Base-by-base conservation (phyloP, 164 flowering plant genomes). In the Cinnamomum chago region DNA sequence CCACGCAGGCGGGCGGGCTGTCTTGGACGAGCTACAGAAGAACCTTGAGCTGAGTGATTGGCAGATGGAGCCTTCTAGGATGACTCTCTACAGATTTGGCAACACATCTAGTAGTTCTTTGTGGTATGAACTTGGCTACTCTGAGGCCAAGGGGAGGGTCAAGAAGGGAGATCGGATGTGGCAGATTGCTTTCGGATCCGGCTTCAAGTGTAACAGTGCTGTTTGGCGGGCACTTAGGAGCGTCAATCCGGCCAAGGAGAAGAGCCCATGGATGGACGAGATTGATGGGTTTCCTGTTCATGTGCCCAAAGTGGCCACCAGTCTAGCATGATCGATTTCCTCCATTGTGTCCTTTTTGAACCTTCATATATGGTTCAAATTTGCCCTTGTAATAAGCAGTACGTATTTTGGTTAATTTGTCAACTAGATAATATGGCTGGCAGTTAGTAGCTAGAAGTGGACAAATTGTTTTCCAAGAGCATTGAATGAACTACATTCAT, bases 11-110 rank as follows among this genome's bases (percentile, higher is more conserved):
- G 96, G 96, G 28, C 88, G 92, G 81, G 94, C 94, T 18, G 94
- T 91, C 58, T 81, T 91, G 50, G 96, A 91, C 80, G 93, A 90
- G 69, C 73, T 91, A 64, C 89, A 91, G 82, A 91, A 89, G 80
- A 92, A 92, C 72, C 75, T 90, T 82, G 86, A 87, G 78, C 82
- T 89, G 9, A 81, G 89, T 0, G 92, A 92, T 27, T 88, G 97
- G 94, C 89, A 92, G 47, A 92, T 92, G 92, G 92, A 92, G 69
- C 97, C 97, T 14, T 91, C 97, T 1, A 84, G 94, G 80, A 90
- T 90, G 94, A 90, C 94, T 0, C 87, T 90, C 5, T 28, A 83
- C 72, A 82, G 90, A 10, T 88, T 88, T 58, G 94, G 94, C 3
- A 90, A 90, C 85, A 90, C 94, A 15, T 90, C 94, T 2, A 90